Conservation (phyloP, 2,329 filamentous ascomycete species). For the Tolypocladium sp. region DNA sequence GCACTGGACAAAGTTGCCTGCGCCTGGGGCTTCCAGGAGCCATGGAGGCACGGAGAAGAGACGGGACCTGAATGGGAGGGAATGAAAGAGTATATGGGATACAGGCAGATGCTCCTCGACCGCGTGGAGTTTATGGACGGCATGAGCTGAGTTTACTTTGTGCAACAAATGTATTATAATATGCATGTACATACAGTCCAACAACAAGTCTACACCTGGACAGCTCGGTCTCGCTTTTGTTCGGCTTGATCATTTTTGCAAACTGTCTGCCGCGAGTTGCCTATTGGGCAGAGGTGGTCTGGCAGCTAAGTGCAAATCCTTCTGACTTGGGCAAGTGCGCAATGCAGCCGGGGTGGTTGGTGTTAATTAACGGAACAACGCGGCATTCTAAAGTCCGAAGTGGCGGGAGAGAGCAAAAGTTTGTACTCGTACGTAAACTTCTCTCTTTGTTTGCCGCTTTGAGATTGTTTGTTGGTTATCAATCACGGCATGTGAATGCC, state of each 20-base stretch:
- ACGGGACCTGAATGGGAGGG: slow-evolving; percentile 84
- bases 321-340: too few species aligned
- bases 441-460: too few species aligned
- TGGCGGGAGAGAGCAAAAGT: too few species aligned
- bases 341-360: too few species aligned
- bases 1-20: slow-evolving; percentile 79
- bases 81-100: slow-evolving; percentile 71
- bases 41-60: slow-evolving; percentile 75
- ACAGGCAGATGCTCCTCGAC: slow-evolving; percentile 84
- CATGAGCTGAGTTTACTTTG: slow-evolving; percentile 43
- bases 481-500: too few species aligned
- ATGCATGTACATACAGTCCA: neutral
- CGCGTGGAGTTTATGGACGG: slow-evolving; percentile 85
- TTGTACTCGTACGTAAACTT: too few species aligned
- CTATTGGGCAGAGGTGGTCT: too few species aligned
- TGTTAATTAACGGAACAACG: too few species aligned
- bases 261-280: neutral
- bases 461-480: too few species aligned
- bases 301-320: too few species aligned
- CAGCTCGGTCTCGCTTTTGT: neutral
- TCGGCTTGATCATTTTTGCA: neutral
- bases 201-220: too few species aligned
- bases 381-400: too few species aligned
- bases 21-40: slow-evolving; percentile 86
- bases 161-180: neutral